A percentile compares a stretch with the other conserved stretches of the same genome.
Conservation (phyloP, 345 rosid genomes). For the Theobroma cacao region DNA sequence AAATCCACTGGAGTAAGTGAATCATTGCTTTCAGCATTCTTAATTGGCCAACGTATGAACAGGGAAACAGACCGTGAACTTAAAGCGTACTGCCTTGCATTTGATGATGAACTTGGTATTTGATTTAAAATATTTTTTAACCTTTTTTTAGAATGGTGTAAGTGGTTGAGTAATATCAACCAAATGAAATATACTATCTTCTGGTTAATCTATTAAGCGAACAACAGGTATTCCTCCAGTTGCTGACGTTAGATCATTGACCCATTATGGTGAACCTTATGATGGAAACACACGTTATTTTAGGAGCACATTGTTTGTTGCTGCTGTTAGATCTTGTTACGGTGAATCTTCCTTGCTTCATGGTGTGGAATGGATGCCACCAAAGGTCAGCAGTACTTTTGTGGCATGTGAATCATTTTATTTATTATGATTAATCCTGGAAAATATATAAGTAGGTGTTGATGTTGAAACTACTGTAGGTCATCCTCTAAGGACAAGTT, state of each 20-base stretch:
- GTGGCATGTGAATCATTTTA: not conserved
- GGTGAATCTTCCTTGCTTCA: conserved; percentile 95
- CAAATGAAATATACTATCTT: not conserved
- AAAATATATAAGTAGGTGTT: conserved; percentile 1
- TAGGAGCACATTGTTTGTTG: conserved; percentile 81
- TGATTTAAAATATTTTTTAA: conserved; percentile 1
- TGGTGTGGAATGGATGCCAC: conserved; percentile 99
- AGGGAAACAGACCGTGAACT: conserved; percentile 93
- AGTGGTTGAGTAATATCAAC: not conserved
- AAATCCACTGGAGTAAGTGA: conserved; percentile 63
- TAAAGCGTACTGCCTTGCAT: conserved; percentile 95
- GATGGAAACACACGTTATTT: conserved; percentile 96
- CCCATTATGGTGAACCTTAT: conserved; percentile 98
- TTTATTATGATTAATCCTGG: conserved; percentile 2
- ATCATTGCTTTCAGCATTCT: conserved; percentile 88
- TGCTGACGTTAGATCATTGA: conserved; percentile 90
- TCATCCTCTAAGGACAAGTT: conserved; percentile 5
- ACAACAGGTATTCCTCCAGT: conserved; percentile 70
- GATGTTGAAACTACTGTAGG: conserved; percentile 7
- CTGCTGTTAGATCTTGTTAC: conserved; percentile 93
- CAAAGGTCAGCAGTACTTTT: conserved; percentile 47
- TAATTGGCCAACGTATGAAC: conserved; percentile 97
- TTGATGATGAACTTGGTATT: conserved; percentile 90
- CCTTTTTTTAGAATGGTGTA: not conserved
- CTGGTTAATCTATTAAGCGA: conserved; percentile 19